Percentiles rank a stretch among this genome's conserved stretches.
Conservation (phyloP, 2,329 filamentous ascomycete species). For the Eutypella sp. region DNA sequence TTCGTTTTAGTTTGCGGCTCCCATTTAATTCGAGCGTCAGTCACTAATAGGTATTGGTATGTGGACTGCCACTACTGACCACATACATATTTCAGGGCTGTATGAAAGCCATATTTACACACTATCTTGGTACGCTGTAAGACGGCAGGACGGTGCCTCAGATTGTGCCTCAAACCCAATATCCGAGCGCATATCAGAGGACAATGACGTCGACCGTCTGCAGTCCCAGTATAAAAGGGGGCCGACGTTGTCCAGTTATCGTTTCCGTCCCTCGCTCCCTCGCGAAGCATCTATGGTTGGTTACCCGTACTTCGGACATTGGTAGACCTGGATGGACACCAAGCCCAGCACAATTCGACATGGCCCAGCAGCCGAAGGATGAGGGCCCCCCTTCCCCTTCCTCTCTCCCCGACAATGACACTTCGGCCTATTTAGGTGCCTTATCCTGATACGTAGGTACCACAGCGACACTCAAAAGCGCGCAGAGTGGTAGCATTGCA, state of each 20-base stretch:
- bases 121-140: background rate
- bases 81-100: background rate
- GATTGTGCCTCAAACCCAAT: background rate
- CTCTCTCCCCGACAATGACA: background rate
- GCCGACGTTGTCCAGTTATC: background rate
- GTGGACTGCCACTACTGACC: too few species aligned
- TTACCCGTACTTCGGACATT: conserved; percentile 1
- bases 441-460: background rate
- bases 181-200: background rate
- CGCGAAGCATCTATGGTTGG: background rate
- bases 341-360: background rate
- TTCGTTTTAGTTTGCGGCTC: too few species aligned
- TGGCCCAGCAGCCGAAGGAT: too few species aligned
- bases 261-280: too few species aligned
- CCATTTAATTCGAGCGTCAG: background rate
- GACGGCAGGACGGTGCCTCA: background rate
- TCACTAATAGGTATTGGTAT: background rate
- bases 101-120: background rate
- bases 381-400: too few species aligned
- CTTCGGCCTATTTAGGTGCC: background rate
- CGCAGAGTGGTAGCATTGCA: background rate
- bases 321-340: background rate
- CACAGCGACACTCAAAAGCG: background rate
- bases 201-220: background rate
- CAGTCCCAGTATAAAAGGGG: background rate